These are phyloP conservation scores for Aspergillus neoniger DNA, from an alignment of 2,329 filamentous ascomycete genomes.

Conservation along the genomic window DNA sequence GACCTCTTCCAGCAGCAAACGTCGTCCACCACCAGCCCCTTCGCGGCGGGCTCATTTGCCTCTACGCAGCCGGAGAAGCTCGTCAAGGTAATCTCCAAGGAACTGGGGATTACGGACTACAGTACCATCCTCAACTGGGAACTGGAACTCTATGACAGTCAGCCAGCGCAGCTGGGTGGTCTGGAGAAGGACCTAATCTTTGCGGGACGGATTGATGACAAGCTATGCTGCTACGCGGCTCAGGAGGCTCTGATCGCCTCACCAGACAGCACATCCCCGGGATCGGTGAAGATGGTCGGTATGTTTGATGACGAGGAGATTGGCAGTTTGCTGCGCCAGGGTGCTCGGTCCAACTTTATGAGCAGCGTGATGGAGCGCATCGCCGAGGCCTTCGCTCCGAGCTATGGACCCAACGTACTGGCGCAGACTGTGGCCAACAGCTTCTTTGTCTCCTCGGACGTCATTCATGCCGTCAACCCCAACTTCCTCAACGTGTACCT, in stretches of 20 bases:
- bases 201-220: constrained; percentile 93
- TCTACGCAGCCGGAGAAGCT: constrained; percentile 82
- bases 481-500: constrained; percentile 88
- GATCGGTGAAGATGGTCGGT: constrained; percentile 85
- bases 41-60: constrained; percentile 67
- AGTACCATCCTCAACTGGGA: constrained; percentile 91
- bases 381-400: constrained; percentile 61
- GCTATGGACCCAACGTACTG: constrained; percentile 58
- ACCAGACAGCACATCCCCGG: constrained; percentile 50
- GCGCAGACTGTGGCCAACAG: constrained; percentile 86
- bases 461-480: constrained; percentile 90
- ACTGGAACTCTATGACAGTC: constrained; percentile 87
- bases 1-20: constrained; percentile 47
- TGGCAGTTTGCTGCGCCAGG: constrained; percentile 85
- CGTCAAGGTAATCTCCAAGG: constrained; percentile 75
- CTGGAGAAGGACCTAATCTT: constrained; percentile 93
- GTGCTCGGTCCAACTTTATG: constrained; percentile 86
- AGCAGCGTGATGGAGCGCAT: constrained; percentile 78
- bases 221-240: constrained; percentile 92
- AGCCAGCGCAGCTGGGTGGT: constrained; percentile 80
- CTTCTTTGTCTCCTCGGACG: constrained; percentile 89
- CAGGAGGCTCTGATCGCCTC: constrained; percentile 78
- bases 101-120: constrained; percentile 74
- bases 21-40: constrained; percentile 24
- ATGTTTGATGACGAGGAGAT: constrained; percentile 98